Evolutionary conservation across 208 protist species (phyloP).

Genomic region (Acanthamoeba lenticulata): DNA sequence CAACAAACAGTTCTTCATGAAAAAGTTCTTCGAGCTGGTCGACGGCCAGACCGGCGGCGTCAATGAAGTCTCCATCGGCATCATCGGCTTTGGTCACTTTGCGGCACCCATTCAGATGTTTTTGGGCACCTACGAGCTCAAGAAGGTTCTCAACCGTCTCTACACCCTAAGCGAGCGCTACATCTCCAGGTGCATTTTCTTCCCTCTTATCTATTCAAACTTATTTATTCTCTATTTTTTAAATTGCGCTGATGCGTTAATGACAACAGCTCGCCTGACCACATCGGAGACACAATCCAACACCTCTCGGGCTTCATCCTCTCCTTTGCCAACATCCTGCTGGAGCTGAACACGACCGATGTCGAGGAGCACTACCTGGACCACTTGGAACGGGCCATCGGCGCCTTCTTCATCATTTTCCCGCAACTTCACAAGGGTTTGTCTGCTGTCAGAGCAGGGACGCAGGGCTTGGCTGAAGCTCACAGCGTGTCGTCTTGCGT

Average conservation of each 20-base stretch:
- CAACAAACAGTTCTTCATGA: slow-evolving; percentile 71
- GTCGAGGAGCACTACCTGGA: slow-evolving; percentile 61
- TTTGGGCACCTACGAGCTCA: slow-evolving; percentile 70
- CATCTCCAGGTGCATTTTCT: slow-evolving; percentile 57
- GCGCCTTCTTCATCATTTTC: slow-evolving; percentile 71
- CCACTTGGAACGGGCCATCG: slow-evolving; percentile 66
- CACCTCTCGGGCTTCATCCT: slow-evolving; percentile 69
- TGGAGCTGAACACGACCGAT: slow-evolving; percentile 27
- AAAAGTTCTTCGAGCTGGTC: slow-evolving; percentile 73
- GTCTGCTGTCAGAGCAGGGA: neutral
- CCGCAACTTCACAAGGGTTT: slow-evolving; percentile 51
- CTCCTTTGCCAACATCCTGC: slow-evolving; percentile 65
- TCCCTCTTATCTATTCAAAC: neutral
- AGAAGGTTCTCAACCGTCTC: slow-evolving; percentile 50
- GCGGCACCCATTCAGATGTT: slow-evolving; percentile 66
- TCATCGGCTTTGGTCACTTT: slow-evolving; percentile 65
- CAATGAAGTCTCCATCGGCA: slow-evolving; percentile 61
- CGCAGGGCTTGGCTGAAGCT: neutral
- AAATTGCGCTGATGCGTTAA: neutral
- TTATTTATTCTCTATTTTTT: neutral
- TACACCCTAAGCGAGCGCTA: slow-evolving; percentile 58
- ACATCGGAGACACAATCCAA: slow-evolving; percentile 66
- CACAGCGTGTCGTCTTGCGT: neutral
- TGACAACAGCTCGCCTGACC: slow-evolving; percentile 25
- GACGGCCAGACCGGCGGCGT: slow-evolving; percentile 70